Evolutionary conservation across 805 yeast genomes (phyloP).

Genomic region (Wickerhamomyces alni): DNA sequence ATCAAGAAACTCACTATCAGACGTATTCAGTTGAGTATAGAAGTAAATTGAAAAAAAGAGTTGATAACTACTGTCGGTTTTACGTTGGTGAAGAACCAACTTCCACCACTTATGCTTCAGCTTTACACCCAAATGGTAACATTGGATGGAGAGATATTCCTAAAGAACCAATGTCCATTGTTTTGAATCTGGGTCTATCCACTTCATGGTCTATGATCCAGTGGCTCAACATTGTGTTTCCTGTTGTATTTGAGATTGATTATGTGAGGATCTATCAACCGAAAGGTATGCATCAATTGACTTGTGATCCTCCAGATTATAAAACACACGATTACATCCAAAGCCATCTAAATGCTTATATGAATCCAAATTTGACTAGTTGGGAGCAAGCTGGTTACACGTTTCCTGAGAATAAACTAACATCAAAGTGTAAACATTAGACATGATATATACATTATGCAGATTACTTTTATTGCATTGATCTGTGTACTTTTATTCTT

Average conservation of each 20-base stretch:
- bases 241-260: constrained; percentile 37
- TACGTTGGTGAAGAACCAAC: constrained; percentile 43
- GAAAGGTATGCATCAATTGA: constrained; percentile 28
- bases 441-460: too few relatives aligned
- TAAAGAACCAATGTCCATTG: constrained; percentile 45
- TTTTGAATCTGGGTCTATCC: constrained; percentile 44
- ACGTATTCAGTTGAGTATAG: constrained; percentile 38
- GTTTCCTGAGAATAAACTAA: constrained; percentile 34
- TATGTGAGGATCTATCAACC: constrained; percentile 48
- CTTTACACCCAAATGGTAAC: constrained; percentile 45
- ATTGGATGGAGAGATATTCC: constrained; percentile 41
- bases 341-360: constrained; percentile 34
- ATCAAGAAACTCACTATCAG: constrained; percentile 27
- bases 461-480: not conserved
- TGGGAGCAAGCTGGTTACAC: constrained; percentile 41
- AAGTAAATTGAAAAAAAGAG: constrained; percentile 26
- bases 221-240: constrained; percentile 40
- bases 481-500: constrained; percentile 9
- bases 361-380: constrained; percentile 36
- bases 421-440: constrained; percentile 8
- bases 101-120: constrained; percentile 34
- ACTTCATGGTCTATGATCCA: constrained; percentile 46
- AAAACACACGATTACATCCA: constrained; percentile 43
- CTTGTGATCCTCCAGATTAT: constrained; percentile 43
- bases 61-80: constrained; percentile 28